Conservation (phyloP, 306 rosid genomes). For the Prunus persica region Prunus_persica_NCBIv2 NC_034012.1:1253001-1253500, state of each 20-base stretch:
- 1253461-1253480: constrained; percentile 41
- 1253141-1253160: constrained; percentile 44
- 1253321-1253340: constrained; percentile 31
- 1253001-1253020: constrained; percentile 27
- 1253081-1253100: constrained; percentile 28
- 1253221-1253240: constrained; percentile 34
- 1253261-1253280: constrained; percentile 1
- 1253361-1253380: constrained; percentile 25
- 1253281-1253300: constrained; percentile 8
- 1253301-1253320: constrained; percentile 27
- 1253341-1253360: constrained; percentile 42
- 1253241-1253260: constrained; percentile 32
- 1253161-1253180: constrained; percentile 38
- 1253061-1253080: constrained; percentile 30
- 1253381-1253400: constrained; percentile 51
- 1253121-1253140: constrained; percentile 25
- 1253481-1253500: constrained; percentile 13
- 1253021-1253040: constrained; percentile 40
- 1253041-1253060: constrained; percentile 33
- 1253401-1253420: constrained; percentile 41
- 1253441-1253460: constrained; percentile 47
- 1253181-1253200: constrained; percentile 24
- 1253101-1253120: constrained; percentile 4
- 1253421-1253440: constrained; percentile 22
- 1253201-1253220: constrained; percentile 37